phyloP scores from a whole-genome alignment of 1,139 yeast species.

The Martiniozyma asiatica region DNA sequence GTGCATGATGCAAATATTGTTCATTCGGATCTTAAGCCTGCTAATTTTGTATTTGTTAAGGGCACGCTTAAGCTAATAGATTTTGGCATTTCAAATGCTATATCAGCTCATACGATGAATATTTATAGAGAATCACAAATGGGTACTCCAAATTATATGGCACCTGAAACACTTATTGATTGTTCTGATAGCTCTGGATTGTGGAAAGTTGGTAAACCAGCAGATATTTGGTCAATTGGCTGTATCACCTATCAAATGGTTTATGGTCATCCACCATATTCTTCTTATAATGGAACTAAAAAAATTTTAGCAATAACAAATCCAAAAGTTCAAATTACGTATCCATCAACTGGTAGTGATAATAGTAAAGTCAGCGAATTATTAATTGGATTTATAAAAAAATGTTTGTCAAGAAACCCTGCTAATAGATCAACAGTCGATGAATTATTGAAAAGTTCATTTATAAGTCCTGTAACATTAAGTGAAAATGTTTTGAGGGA shows the following conservation, averaged over 20 bases:
- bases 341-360: conserved; percentile 29
- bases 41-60: conserved; percentile 78
- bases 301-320: conserved; percentile 78
- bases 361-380: conserved; percentile 16
- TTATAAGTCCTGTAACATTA: conserved; percentile 65
- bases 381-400: conserved; percentile 59
- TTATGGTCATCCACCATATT: conserved; percentile 89
- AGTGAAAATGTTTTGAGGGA: conserved; percentile 57
- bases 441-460: conserved; percentile 43
- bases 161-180: conserved; percentile 85
- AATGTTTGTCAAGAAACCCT: conserved; percentile 68
- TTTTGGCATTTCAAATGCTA: conserved; percentile 92
- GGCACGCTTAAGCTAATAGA: conserved; percentile 84
- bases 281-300: conserved; percentile 65
- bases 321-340: conserved; percentile 68
- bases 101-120: conserved; percentile 86
- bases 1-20: conserved; percentile 85
- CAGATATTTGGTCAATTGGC: conserved; percentile 98
- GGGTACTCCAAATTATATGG: conserved; percentile 97
- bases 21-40: conserved; percentile 92
- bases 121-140: conserved; percentile 83
- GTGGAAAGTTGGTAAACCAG: conserved; percentile 90
- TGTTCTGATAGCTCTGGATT: conserved; percentile 23
- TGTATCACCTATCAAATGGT: conserved; percentile 93
- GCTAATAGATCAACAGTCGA: conserved; percentile 52